A percentile compares a stretch with the other conserved stretches of the same genome.
phyloP scores from a whole-genome alignment of 345 rosid species.

The Sonneratia caseolaris region DNA sequence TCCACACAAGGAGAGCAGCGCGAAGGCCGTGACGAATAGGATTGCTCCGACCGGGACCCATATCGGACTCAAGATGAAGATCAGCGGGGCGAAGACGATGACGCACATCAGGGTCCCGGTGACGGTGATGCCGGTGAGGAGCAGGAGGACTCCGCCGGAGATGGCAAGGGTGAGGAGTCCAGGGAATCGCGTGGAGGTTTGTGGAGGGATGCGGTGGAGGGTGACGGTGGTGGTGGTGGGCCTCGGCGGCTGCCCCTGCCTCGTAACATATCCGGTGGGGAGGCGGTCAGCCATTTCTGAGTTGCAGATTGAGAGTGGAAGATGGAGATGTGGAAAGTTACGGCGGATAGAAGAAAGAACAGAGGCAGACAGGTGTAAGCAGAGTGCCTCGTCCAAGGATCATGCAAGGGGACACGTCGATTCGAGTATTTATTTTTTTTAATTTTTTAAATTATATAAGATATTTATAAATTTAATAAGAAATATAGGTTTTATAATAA shows the following conservation, averaged over 20 bases:
- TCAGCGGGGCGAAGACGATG: constrained; percentile 51
- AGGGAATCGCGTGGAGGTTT: constrained; percentile 43
- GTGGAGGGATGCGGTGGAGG: constrained; percentile 36
- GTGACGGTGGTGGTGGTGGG: constrained; percentile 28
- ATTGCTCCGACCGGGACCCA: constrained; percentile 52
- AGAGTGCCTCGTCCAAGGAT: background rate
- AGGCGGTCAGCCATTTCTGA: background rate
- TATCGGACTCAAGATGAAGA: constrained; percentile 65
- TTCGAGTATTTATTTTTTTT: background rate
- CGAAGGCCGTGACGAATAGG: constrained; percentile 17
- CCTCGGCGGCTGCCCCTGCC: constrained; percentile 2
- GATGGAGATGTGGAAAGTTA: background rate
- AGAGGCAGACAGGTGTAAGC: background rate
- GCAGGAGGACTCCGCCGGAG: constrained; percentile 50
- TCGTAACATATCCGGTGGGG: constrained; percentile 9
- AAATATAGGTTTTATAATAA: no score
- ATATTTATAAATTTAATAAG: background rate
- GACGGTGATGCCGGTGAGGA: constrained; percentile 53
- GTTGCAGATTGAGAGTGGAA: background rate
- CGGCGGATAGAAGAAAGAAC: background rate
- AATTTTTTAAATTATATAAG: no score
- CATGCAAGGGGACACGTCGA: constrained; percentile 11
- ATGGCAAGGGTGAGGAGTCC: constrained; percentile 47
- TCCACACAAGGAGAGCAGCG: constrained; percentile 28
- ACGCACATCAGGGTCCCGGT: constrained; percentile 39